phyloP scores from a whole-genome alignment of 495 filamentous ascomycete genomes.

The Collariella sp. region DNA sequence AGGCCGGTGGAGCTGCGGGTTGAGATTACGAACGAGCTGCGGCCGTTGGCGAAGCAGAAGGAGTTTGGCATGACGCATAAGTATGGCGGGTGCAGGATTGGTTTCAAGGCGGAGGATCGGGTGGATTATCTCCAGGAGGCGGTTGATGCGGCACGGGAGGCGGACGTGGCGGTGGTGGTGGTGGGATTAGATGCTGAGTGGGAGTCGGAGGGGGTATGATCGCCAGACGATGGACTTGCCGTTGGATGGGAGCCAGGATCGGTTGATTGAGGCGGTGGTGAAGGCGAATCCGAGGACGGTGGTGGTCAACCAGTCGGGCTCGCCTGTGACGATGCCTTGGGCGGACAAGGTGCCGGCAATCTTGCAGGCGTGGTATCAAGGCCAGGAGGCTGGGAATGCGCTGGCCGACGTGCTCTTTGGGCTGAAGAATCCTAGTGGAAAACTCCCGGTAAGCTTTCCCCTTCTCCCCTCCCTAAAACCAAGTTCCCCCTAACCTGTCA shows the following conservation, averaged over 20 bases:
- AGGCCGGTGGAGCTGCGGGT: constrained; percentile 42
- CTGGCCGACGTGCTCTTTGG: constrained; percentile 83
- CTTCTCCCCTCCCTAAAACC: too few relatives aligned
- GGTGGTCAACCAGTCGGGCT: constrained; percentile 76
- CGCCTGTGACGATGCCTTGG: constrained; percentile 83
- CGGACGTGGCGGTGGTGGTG: constrained; percentile 70
- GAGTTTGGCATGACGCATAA: constrained; percentile 45
- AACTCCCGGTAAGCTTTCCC: constrained; percentile 52
- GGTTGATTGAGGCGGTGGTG: constrained; percentile 60
- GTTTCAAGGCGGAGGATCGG: constrained; percentile 59
- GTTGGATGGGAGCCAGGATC: constrained; percentile 58
- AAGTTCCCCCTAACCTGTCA: constrained; percentile 27
- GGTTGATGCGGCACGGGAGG: constrained; percentile 54
- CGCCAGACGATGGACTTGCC: constrained; percentile 78
- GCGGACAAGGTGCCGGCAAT: constrained; percentile 56
- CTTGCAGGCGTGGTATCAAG: constrained; percentile 71
- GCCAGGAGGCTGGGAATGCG: constrained; percentile 85
- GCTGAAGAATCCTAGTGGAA: constrained; percentile 72
- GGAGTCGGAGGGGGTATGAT: constrained; percentile 84
- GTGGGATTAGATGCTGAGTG: constrained; percentile 78
- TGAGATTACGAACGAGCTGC: constrained; percentile 55
- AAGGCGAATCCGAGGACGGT: constrained; percentile 64
- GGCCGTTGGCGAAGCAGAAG: constrained; percentile 44
- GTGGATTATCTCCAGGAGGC: constrained; percentile 66
- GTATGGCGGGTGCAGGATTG: constrained; percentile 70